phyloP scores from a whole-genome alignment of 2,329 filamentous ascomycete species.

The Neofusicoccum sp. region DNA sequence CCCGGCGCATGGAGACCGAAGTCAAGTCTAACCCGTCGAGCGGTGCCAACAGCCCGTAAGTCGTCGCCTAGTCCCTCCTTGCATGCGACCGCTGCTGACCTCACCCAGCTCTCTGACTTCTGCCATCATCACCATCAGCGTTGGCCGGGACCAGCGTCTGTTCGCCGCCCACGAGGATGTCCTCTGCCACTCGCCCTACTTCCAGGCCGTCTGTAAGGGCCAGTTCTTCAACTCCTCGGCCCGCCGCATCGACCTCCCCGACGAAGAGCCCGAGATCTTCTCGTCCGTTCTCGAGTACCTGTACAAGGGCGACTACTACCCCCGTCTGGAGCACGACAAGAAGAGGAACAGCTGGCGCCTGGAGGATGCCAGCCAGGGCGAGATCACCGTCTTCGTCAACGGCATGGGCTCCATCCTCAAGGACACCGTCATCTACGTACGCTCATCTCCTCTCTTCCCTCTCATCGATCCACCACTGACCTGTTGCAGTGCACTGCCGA shows the following conservation, averaged over 20 bases:
- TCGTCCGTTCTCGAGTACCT: constrained; percentile 88
- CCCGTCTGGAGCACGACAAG: constrained; percentile 80
- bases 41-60: constrained; percentile 30
- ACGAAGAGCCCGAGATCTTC: constrained; percentile 89
- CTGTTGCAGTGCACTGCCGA: constrained; percentile 69
- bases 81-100: constrained; percentile 5
- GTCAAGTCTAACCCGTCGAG: constrained; percentile 32
- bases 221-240: constrained; percentile 63
- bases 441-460: constrained; percentile 25
- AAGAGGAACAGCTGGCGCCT: constrained; percentile 78
- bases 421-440: constrained; percentile 81
- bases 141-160: constrained; percentile 80
- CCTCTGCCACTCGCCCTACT: constrained; percentile 77
- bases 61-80: not conserved
- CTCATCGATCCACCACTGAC: constrained; percentile 19
- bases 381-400: constrained; percentile 64
- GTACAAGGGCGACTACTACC: constrained; percentile 93
- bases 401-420: constrained; percentile 64
- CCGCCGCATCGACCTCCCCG: constrained; percentile 77
- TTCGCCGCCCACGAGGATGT: constrained; percentile 92
- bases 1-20: constrained; percentile 30
- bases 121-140: constrained; percentile 75
- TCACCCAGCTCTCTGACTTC: constrained; percentile 30
- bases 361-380: constrained; percentile 59
- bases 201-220: constrained; percentile 64